phyloP scores from a whole-genome alignment of 108 stramenopile genomes.

The Skeletonema tropicum region DNA sequence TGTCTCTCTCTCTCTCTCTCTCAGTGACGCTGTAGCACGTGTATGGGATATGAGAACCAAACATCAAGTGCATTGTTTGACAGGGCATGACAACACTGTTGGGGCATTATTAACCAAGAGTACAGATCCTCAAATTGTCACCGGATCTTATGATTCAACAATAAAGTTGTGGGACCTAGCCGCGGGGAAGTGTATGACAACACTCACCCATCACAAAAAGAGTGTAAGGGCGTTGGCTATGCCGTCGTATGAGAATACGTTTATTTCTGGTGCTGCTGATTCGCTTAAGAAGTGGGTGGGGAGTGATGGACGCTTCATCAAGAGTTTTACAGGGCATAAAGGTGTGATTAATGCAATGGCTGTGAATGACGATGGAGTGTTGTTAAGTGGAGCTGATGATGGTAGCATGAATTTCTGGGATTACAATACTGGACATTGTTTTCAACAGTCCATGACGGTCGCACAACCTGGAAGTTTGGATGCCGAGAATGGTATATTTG shows the following conservation, averaged over 20 bases:
- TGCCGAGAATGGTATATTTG: slow-evolving; percentile 96
- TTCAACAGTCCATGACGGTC: slow-evolving; percentile 85
- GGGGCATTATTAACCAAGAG: slow-evolving; percentile 88
- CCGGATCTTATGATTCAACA: slow-evolving; percentile 97
- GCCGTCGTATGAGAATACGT: slow-evolving; percentile 92
- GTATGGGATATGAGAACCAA: slow-evolving; percentile 99
- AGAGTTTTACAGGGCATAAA: slow-evolving; percentile 93
- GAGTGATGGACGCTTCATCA: slow-evolving; percentile 90
- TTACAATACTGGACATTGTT: slow-evolving; percentile 95
- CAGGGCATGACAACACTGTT: slow-evolving; percentile 96
- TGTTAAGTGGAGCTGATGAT: slow-evolving; percentile 97
- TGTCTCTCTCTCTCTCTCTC: neutral
- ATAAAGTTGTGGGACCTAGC: slow-evolving; percentile 99
- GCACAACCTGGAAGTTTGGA: slow-evolving; percentile 99
- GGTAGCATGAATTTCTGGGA: slow-evolving; percentile 98
- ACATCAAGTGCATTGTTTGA: slow-evolving; percentile 89
- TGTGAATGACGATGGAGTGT: slow-evolving; percentile 95
- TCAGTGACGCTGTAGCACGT: slow-evolving; percentile 90
- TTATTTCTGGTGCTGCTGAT: slow-evolving; percentile 96
- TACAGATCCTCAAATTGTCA: slow-evolving; percentile 95
- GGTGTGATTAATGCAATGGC: slow-evolving; percentile 95
- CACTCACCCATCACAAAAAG: slow-evolving; percentile 99
- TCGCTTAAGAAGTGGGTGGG: slow-evolving; percentile 96
- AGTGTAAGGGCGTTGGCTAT: slow-evolving; percentile 88
- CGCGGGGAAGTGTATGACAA: slow-evolving; percentile 96